These are phyloP conservation scores for Ganoderma boninense DNA, from an alignment of 1,284 basidiomycete genomes.

Conservation along the genomic window DNA sequence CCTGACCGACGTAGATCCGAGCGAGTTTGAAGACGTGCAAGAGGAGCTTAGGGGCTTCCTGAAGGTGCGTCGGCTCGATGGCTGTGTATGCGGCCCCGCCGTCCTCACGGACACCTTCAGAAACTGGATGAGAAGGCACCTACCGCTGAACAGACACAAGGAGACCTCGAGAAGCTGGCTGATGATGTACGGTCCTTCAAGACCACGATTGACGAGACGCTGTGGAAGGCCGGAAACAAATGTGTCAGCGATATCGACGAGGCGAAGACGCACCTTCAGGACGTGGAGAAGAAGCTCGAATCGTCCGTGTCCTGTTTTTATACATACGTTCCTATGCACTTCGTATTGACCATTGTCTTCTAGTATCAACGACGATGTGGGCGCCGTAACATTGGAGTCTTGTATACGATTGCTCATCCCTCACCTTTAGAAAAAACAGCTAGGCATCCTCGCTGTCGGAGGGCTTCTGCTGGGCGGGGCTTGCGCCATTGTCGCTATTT, in stretches of 20 bases:
- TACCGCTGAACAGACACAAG: slow-evolving; percentile 3
- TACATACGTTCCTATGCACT: background rate
- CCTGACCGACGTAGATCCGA: slow-evolving; percentile 11
- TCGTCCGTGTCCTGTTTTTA: background rate
- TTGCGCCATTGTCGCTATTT: background rate
- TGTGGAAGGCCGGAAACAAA: slow-evolving; percentile 6
- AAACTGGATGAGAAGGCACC: slow-evolving; percentile 13
- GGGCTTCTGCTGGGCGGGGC: background rate
- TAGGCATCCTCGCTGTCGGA: background rate
- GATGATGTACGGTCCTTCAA: slow-evolving; percentile 12
- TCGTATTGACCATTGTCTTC: background rate
- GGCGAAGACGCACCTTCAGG: slow-evolving; percentile 6
- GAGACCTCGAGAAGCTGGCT: slow-evolving; percentile 12
- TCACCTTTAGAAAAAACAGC: background rate
- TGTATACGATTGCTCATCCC: background rate
- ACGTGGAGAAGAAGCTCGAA: slow-evolving; percentile 10
- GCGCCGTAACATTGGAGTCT: background rate
- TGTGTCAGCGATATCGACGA: slow-evolving; percentile 2
- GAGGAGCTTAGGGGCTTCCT: slow-evolving; percentile 9
- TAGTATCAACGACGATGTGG: background rate
- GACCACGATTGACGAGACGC: slow-evolving; percentile 5
- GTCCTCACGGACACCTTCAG: background rate
- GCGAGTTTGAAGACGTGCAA: slow-evolving; percentile 3
- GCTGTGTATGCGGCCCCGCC: too few relatives aligned
- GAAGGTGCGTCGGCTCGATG: background rate